Percentiles rank a stretch among this genome's conserved stretches.
Evolutionary conservation across 768 basidiomycete genomes (phyloP).

Genomic region (Hypsizygus marmoreus): DNA sequence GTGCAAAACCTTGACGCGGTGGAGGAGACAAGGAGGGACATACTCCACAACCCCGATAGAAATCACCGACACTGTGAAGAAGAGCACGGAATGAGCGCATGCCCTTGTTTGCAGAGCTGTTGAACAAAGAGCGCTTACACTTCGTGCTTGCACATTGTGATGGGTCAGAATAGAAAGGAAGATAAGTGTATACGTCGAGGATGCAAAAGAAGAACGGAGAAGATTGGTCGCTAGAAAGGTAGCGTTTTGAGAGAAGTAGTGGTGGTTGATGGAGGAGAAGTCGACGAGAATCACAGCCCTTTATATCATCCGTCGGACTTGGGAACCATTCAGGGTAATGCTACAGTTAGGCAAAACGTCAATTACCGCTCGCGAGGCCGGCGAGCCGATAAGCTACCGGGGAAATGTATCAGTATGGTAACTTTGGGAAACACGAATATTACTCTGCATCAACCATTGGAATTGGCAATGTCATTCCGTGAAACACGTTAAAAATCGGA

Average conservation of each 20-base stretch:
- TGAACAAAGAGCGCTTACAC: conserved; percentile 25
- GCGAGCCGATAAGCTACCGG: conserved; percentile 21
- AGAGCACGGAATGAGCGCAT: conserved; percentile 5
- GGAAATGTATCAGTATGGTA: conserved; percentile 10
- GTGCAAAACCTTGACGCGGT: too few species aligned
- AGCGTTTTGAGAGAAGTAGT: not conserved
- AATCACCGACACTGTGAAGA: conserved; percentile 44
- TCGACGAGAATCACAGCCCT: conserved; percentile 4
- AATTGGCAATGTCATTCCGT: conserved; percentile 4
- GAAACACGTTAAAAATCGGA: conserved; percentile 13
- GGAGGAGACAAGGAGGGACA: conserved; percentile 17
- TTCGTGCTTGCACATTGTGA: conserved; percentile 39
- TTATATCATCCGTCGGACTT: conserved; percentile 21
- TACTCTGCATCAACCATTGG: conserved; percentile 1
- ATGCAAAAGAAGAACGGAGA: not conserved
- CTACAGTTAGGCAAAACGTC: conserved; percentile 18
- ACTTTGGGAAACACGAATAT: conserved; percentile 14
- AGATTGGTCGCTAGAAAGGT: not conserved
- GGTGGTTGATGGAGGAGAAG: not conserved
- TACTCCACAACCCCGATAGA: conserved; percentile 53
- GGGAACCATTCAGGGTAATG: conserved; percentile 19
- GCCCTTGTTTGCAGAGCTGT: not conserved
- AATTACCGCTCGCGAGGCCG: conserved; percentile 14
- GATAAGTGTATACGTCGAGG: not conserved
- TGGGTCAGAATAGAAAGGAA: not conserved